Base-by-base conservation (phyloP, 305 asterid genomes). In the Fraxinus xanthoxyloides region DNA sequence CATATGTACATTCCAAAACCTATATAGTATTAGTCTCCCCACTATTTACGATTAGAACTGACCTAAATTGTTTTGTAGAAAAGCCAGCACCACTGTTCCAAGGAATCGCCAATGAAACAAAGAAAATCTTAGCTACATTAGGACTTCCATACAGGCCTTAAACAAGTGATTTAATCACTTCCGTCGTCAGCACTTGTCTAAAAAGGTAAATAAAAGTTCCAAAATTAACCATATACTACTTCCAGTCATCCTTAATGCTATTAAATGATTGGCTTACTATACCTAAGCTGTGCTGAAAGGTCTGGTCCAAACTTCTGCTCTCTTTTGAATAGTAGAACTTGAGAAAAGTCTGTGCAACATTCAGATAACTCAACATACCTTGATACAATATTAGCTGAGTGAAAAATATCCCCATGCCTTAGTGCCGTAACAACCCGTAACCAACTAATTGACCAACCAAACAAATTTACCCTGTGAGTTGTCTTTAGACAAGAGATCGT, bases 371-470 rank as follows among this genome's bases (percentile, higher is more conserved):
- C 21, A 79, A 80, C 87, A 83, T 82, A 91, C 99, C 99, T 92
- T 79, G 97, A 93, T n/a, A 95, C 92, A 32, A 95, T 92, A 88
- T 95, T 94, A 84, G 96, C 96, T 0, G 96, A 83, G 89, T 95
- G 98, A 82, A 95, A 94, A 81, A 95, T 88, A 89, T 94, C 99
- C 79, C 92, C 93, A 78, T 95, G 98, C 82, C 98, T 92, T 65
- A 94, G 89, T 88, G 94, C 98, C 19, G 97, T 92, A 84, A 95
- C 91, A 46, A 90, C 97, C 76, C 92, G 90, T 87, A 95, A 72
- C 79, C 95, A 94, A 87, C 98, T 94, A 88, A 79, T 78, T n/a
- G 23, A 82, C 77, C 80, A 81, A 76, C 21, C 72, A 75, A 83
- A 81, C 65, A 74, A 23, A 15, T 78, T 83, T 70, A 84, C 72